These are phyloP conservation scores for Candida odintsovae DNA, from an alignment of 805 yeast genomes.

Conservation along the genomic window DNA sequence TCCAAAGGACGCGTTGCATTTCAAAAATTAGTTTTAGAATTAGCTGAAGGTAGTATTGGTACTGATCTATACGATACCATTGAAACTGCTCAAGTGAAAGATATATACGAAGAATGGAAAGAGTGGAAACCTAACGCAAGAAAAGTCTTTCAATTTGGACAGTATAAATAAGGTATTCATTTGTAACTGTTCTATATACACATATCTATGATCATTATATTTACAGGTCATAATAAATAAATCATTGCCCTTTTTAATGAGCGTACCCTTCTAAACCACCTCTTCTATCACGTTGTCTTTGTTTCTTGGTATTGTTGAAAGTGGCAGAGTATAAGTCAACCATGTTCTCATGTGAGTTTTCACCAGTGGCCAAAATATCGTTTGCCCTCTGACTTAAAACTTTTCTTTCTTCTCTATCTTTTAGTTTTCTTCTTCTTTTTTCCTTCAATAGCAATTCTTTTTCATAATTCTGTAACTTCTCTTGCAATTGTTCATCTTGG, in stretches of 20 bases:
- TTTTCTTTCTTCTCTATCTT: slow-evolving; percentile 12
- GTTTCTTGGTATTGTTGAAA: slow-evolving; percentile 21
- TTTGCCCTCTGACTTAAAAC: slow-evolving; percentile 9
- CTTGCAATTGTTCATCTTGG: slow-evolving; percentile 23
- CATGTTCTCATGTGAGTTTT: slow-evolving; percentile 18
- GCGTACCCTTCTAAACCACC: slow-evolving; percentile 7
- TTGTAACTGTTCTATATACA: neutral
- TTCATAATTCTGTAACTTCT: slow-evolving; percentile 30
- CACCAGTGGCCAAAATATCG: slow-evolving; percentile 9
- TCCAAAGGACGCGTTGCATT: neutral
- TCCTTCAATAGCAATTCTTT: slow-evolving; percentile 18
- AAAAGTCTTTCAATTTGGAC: slow-evolving; percentile 3
- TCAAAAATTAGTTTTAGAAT: neutral
- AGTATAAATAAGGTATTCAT: neutral
- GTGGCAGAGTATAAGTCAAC: slow-evolving; percentile 19
- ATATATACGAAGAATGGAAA: slow-evolving; percentile 6
- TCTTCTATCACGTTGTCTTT: slow-evolving; percentile 21
- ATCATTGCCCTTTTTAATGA: neutral
- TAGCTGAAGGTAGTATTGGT: slow-evolving; percentile 2
- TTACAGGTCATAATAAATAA: neutral
- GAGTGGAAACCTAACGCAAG: slow-evolving; percentile 5
- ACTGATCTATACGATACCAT: neutral
- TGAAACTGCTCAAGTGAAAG: neutral
- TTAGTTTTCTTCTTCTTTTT: slow-evolving; percentile 12
- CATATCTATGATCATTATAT: neutral